Conservation (phyloP, 306 rosid genomes). For the Glycine soja region DNA sequence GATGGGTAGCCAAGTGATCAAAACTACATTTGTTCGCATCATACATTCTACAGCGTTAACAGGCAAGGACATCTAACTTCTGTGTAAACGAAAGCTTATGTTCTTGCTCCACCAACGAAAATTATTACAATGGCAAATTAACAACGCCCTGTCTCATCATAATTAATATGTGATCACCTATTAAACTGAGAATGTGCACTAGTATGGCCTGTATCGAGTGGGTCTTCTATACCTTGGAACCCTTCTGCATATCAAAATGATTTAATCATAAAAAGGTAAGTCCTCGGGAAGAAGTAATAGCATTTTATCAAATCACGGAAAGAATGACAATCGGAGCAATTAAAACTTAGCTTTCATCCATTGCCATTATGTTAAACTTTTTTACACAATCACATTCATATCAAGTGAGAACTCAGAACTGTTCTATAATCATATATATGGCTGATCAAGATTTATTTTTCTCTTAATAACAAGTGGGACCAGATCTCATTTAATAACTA, state of each 20-base stretch:
- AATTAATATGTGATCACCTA: conserved; percentile 47
- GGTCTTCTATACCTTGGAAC: conserved; percentile 96
- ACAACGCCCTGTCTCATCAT: conserved; percentile 41
- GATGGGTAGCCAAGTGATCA: conserved; percentile 16
- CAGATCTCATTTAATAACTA: background rate
- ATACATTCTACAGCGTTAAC: conserved; percentile 38
- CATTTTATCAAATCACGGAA: conserved; percentile 1
- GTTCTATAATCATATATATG: background rate
- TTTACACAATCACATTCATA: background rate
- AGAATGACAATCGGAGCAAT: conserved; percentile 31
- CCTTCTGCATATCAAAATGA: conserved; percentile 70
- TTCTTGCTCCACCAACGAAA: conserved; percentile 44
- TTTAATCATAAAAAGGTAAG: conserved; percentile 15
- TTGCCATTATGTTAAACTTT: background rate
- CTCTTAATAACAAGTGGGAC: background rate
- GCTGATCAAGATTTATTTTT: background rate
- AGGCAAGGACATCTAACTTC: conserved; percentile 42
- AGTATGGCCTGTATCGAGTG: conserved; percentile 87
- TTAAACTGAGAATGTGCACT: conserved; percentile 49
- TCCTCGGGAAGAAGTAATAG: conserved; percentile 7
- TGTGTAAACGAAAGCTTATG: conserved; percentile 40
- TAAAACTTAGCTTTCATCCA: background rate
- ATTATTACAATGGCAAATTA: conserved; percentile 52
- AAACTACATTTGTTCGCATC: conserved; percentile 46
- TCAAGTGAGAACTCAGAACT: background rate